Evolutionary conservation across 352 stramenopile species (phyloP), one percentile per base, ranked within the genome.

Genomic region (Globisporangium nunn): DNA sequence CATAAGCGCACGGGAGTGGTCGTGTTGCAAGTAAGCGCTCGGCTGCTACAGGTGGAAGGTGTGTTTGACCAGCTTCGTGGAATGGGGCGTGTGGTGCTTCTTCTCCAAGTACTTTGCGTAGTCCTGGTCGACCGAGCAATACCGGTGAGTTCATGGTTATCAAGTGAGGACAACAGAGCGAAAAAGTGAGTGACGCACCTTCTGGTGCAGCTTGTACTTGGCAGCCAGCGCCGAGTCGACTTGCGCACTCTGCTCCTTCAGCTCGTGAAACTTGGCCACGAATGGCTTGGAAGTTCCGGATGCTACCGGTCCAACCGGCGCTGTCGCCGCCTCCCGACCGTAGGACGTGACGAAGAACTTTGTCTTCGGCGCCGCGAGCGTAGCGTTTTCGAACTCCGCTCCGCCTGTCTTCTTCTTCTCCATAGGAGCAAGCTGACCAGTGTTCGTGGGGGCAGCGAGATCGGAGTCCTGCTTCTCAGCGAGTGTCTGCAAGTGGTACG

Each of bases 161-260:
- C 15, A 47, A 17, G 17, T 29, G 18, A 31, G 44, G 43, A 23
- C 23, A 49, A 7, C 6, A 10, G 3, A 23, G 23, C 23, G 23
- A 23, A 23, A 23, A 14, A 23, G 30, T 3, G 14, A 30, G n/a
- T 14, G 1, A 54, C 46, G 18, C 12, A 81, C 70, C 59, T 85
- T 82, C 41, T 74, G 61, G 11, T 68, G 60, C 31, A 85, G 61
- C 60, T 70, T 72, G 61, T 80, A 82, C 61, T 82, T 82, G 4
- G 56, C 41, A 0, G 63, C 56, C 40, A 85, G 53, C 1, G 54
- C 52, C 14, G 72, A 57, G 49, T 63, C 67, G 30, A 78, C 62
- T 5, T 62, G 54, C n/a, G 59, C 57, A 3, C 55, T 69, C 43
- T 76, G 54, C 10, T 54, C 55, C 59, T 74, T 70, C 12, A 76